Conservation (phyloP, 169 alveolate genomes). For the Plasmodium inui region DNA sequence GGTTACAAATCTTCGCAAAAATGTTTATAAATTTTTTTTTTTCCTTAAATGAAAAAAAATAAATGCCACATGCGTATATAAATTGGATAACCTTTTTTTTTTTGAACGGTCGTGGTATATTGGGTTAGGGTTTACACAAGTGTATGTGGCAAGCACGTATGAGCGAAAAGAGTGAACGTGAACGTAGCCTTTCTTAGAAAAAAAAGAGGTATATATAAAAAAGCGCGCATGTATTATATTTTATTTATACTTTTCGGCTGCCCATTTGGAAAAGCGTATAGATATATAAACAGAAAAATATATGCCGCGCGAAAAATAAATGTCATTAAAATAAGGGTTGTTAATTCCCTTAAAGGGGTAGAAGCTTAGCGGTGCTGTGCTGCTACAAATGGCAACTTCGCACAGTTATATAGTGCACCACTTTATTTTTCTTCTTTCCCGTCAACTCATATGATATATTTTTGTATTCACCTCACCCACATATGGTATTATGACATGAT, state of each 20-base stretch:
- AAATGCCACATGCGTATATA: not conserved
- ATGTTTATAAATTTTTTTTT: slow-evolving; percentile 19
- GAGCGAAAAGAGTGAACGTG: not conserved
- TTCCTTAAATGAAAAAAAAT: slow-evolving; percentile 7
- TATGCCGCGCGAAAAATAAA: not conserved
- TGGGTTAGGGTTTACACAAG: not conserved
- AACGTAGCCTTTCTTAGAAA: not conserved
- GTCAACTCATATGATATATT: not conserved
- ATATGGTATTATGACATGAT: not conserved
- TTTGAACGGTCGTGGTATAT: not conserved
- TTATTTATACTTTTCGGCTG: not conserved
- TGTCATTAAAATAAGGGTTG: not conserved
- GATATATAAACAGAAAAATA: not conserved
- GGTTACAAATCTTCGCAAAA: not conserved
- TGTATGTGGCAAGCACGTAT: not conserved
- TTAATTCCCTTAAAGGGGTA: not conserved
- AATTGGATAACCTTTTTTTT: not conserved
- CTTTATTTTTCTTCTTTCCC: not conserved
- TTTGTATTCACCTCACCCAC: not conserved
- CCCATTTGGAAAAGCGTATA: not conserved
- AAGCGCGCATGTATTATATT: not conserved
- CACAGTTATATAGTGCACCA: not conserved
- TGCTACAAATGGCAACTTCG: not conserved
- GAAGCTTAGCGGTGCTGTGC: not conserved
- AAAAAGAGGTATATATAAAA: not conserved